A percentile compares a stretch with the other conserved stretches of the same genome.
phyloP scores from a whole-genome alignment of 805 yeast species.

The Kodamaea sagamina region DNA sequence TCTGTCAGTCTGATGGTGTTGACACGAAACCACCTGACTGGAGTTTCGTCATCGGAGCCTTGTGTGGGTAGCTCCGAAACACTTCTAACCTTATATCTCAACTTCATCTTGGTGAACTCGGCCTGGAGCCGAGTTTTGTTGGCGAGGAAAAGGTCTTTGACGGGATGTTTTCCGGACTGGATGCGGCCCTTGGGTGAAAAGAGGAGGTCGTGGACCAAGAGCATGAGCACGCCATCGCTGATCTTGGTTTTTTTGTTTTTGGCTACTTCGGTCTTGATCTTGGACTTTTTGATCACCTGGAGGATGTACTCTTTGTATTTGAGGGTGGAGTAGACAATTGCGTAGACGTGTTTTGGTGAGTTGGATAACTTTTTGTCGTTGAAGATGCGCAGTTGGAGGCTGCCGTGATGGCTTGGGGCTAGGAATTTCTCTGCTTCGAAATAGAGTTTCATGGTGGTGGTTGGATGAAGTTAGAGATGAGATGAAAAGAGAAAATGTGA shows the following conservation, averaged over 20 bases:
- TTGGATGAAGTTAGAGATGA: background rate
- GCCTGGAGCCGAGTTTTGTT: slow-evolving; percentile 82
- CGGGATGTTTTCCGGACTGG: slow-evolving; percentile 84
- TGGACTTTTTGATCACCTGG: slow-evolving; percentile 64
- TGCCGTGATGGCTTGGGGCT: slow-evolving; percentile 30
- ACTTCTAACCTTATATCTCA: slow-evolving; percentile 65
- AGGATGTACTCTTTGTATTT: slow-evolving; percentile 66
- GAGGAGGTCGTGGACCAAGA: slow-evolving; percentile 79
- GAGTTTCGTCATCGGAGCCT: slow-evolving; percentile 62
- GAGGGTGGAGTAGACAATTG: slow-evolving; percentile 76
- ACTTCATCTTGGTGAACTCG: slow-evolving; percentile 74
- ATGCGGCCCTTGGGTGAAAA: slow-evolving; percentile 77
- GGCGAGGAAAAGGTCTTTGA: slow-evolving; percentile 76
- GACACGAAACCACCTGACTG: slow-evolving; percentile 77
- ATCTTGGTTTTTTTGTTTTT: slow-evolving; percentile 38
- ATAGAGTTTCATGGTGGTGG: slow-evolving; percentile 38
- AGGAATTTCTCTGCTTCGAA: slow-evolving; percentile 46
- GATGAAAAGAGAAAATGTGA: background rate
- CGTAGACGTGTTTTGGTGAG: slow-evolving; percentile 85
- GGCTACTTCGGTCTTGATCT: slow-evolving; percentile 44
- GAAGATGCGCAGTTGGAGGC: slow-evolving; percentile 42
- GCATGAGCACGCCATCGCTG: slow-evolving; percentile 54
- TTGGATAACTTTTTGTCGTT: slow-evolving; percentile 31
- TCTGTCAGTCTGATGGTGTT: slow-evolving; percentile 60
- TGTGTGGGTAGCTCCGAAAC: slow-evolving; percentile 48